Conservation (phyloP, 2,329 filamentous ascomycete genomes). For the Hypoxylon rubiginosum region DNA sequence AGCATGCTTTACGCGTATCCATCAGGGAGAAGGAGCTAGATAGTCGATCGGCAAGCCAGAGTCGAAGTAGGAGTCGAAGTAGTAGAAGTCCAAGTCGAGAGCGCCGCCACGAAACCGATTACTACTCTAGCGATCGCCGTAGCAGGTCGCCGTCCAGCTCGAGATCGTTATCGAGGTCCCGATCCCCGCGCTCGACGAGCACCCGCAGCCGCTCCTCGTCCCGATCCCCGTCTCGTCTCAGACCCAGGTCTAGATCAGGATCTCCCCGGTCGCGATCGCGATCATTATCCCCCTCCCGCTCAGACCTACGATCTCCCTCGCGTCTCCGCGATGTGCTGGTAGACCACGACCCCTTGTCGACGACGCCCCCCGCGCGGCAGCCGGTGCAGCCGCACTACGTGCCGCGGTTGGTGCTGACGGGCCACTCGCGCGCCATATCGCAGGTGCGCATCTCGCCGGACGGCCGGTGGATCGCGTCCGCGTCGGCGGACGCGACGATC, state of each 20-base stretch:
- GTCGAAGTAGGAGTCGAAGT: conserved; percentile 37
- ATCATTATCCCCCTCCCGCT: conserved; percentile 9
- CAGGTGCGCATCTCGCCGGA: conserved; percentile 93
- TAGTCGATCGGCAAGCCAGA: conserved; percentile 43
- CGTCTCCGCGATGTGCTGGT: conserved; percentile 33
- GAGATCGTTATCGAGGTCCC: conserved; percentile 34
- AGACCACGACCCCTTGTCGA: conserved; percentile 28
- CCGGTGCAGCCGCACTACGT: conserved; percentile 75
- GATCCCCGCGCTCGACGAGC: conserved; percentile 32
- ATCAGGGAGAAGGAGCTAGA: conserved; percentile 49
- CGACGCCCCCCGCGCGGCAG: conserved; percentile 56
- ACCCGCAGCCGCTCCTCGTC: conserved; percentile 27
- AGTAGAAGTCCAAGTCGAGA: conserved; percentile 36
- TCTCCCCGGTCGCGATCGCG: conserved; percentile 34
- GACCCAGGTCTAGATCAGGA: conserved; percentile 39
- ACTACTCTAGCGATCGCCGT: conserved; percentile 50
- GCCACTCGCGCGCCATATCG: conserved; percentile 84
- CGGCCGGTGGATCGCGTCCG: conserved; percentile 88
- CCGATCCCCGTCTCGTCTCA: conserved; percentile 35
- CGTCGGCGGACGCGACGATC: conserved; percentile 89
- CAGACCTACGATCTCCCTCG: conserved; percentile 38
- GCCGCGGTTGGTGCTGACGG: conserved; percentile 77
- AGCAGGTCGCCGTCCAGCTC: conserved; percentile 47
- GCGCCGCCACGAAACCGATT: conserved; percentile 43
- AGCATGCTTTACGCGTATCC: conserved; percentile 46